phyloP scores from a whole-genome alignment of 2,329 filamentous ascomycete species.

The Aureobasidium sp. region DNA sequence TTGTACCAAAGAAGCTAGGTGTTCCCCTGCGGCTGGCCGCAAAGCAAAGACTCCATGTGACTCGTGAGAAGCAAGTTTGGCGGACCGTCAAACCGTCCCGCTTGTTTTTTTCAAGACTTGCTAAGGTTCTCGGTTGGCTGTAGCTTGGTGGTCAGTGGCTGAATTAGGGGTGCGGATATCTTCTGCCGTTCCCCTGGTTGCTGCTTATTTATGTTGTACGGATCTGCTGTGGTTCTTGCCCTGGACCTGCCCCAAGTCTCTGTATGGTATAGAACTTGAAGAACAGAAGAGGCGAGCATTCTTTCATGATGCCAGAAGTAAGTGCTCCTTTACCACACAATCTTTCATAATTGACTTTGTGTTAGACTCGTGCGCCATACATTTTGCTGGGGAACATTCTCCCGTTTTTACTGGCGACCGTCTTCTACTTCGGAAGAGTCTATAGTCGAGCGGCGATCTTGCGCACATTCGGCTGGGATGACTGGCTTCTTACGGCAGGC shows the following conservation, averaged over 20 bases:
- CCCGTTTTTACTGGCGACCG: neutral
- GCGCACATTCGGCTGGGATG: constrained; percentile 1
- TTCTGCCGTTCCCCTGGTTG: neutral
- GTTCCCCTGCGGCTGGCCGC: neutral
- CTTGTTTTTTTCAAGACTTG: neutral
- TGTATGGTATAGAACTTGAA: neutral
- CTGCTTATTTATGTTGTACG: neutral
- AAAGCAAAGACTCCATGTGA: neutral
- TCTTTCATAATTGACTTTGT: neutral
- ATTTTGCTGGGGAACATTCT: constrained; percentile 11
- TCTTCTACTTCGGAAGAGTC: neutral
- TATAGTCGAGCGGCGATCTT: constrained; percentile 1
- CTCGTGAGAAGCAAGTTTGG: neutral
- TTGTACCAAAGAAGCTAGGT: neutral
- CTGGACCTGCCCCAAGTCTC: neutral
- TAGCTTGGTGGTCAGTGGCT: neutral
- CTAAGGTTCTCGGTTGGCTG: neutral
- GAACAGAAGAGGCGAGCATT: neutral
- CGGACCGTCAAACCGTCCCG: neutral
- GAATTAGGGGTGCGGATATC: neutral
- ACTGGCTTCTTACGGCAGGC: neutral
- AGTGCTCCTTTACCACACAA: neutral
- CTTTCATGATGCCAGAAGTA: neutral
- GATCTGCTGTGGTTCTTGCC: neutral
- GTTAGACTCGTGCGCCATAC: neutral